These are phyloP conservation scores for Pichia californica DNA, from an alignment of 805 yeast species.

Conservation along the genomic window DNA sequence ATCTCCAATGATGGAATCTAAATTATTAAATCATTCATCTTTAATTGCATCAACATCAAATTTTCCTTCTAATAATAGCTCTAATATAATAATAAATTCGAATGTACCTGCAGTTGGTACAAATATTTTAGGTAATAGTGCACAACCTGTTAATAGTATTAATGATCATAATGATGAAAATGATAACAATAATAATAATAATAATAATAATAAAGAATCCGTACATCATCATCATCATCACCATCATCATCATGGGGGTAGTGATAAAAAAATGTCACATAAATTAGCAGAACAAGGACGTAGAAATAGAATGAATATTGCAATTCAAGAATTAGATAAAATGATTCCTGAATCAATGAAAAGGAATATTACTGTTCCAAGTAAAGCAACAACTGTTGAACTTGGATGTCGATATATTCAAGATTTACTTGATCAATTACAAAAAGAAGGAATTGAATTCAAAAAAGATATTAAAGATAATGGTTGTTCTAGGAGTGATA, in stretches of 20 bases:
- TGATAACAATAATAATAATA: no score
- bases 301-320: conserved; percentile 84
- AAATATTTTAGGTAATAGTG: neutral
- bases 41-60: no score
- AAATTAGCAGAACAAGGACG: conserved; percentile 96
- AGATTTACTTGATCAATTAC: conserved; percentile 34
- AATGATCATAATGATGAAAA: neutral
- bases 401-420: conserved; percentile 69
- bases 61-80: neutral
- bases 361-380: conserved; percentile 61
- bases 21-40: neutral
- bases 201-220: no score
- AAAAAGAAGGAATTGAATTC: conserved; percentile 11
- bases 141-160: neutral
- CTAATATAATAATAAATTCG: no score
- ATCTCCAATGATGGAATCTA: neutral
- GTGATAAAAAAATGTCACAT: conserved; percentile 63
- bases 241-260: neutral
- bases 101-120: no score
- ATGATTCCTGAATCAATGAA: conserved; percentile 57
- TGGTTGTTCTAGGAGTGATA: conserved; percentile 7
- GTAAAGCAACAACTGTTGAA: conserved; percentile 94
- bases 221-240: neutral
- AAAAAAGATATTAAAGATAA: conserved; percentile 31
- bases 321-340: conserved; percentile 66